These are phyloP conservation scores for Symmetrospora coprosmae DNA, from an alignment of 768 basidiomycete species.

Conservation along the genomic window DNA sequence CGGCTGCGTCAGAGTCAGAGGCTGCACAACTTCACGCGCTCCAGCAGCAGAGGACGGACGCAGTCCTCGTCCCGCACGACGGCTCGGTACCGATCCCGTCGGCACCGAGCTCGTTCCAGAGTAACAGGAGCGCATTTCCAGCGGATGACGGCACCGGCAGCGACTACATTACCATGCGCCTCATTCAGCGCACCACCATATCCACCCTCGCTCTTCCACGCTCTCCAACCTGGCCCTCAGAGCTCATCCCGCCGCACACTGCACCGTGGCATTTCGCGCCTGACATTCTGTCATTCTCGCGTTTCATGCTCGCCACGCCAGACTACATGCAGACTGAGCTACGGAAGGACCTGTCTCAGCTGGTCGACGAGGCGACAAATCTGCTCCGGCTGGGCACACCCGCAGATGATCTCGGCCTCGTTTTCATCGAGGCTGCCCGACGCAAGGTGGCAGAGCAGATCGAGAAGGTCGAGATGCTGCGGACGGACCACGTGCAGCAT, in stretches of 20 bases:
- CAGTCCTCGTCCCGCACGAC: no score
- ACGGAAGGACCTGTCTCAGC: slow-evolving; percentile 54
- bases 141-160: neutral
- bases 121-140: no score
- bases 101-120: no score
- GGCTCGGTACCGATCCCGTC: no score
- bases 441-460: slow-evolving; percentile 65
- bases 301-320: slow-evolving; percentile 93
- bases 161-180: slow-evolving; percentile 56
- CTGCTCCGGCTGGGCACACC: slow-evolving; percentile 46
- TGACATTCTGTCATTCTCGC: slow-evolving; percentile 69
- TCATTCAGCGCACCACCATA: slow-evolving; percentile 84
- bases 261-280: slow-evolving; percentile 94
- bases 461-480: slow-evolving; percentile 54
- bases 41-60: no score
- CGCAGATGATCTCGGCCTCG: slow-evolving; percentile 56
- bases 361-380: slow-evolving; percentile 54
- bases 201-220: slow-evolving; percentile 88
- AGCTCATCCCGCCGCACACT: slow-evolving; percentile 74
- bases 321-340: slow-evolving; percentile 64
- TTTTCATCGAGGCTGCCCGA: slow-evolving; percentile 67
- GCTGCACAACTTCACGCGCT: no score
- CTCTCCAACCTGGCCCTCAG: slow-evolving; percentile 84
- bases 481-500: slow-evolving; percentile 51
- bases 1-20: slow-evolving; percentile 28